Percentiles rank a stretch among this genome's conserved stretches.
Evolutionary conservation across 2,329 filamentous ascomycete genomes (phyloP).

Genomic region (Talaromyces amestolkiae): DNA sequence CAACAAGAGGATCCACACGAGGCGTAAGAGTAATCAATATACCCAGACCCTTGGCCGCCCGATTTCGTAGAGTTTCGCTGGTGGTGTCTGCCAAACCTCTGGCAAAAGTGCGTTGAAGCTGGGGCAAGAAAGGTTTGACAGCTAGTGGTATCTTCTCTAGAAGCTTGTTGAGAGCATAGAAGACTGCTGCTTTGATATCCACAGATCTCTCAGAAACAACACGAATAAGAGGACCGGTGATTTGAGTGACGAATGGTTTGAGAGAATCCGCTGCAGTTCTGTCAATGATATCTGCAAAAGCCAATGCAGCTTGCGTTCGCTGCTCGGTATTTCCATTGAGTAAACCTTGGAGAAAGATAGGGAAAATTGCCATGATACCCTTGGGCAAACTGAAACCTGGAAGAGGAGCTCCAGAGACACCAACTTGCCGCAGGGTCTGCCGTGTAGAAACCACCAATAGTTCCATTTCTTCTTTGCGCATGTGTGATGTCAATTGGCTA

Average conservation of each 20-base stretch:
- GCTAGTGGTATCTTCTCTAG: slow-evolving; percentile 95
- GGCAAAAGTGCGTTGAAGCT: slow-evolving; percentile 94
- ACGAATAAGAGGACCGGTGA: slow-evolving; percentile 94
- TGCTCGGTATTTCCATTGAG: slow-evolving; percentile 96
- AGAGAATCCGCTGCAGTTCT: slow-evolving; percentile 82
- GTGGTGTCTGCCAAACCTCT: slow-evolving; percentile 91
- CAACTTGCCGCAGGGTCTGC: slow-evolving; percentile 81
- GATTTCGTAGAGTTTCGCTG: slow-evolving; percentile 79
- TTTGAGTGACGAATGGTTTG: slow-evolving; percentile 94
- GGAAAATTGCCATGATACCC: slow-evolving; percentile 92
- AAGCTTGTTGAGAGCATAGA: slow-evolving; percentile 90
- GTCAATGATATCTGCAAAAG: slow-evolving; percentile 93
- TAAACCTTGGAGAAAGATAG: slow-evolving; percentile 94
- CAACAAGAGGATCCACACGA: slow-evolving; percentile 88
- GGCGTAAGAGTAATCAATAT: slow-evolving; percentile 95
- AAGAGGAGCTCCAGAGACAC: slow-evolving; percentile 78
- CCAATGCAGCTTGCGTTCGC: slow-evolving; percentile 84
- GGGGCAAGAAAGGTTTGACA: slow-evolving; percentile 93
- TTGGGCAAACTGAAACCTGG: slow-evolving; percentile 89
- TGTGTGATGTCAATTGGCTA: slow-evolving; percentile 78
- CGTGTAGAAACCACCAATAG: slow-evolving; percentile 81
- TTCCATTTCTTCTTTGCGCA: slow-evolving; percentile 98
- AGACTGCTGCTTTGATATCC: slow-evolving; percentile 90
- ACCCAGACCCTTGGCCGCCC: slow-evolving; percentile 89
- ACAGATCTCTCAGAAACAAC: slow-evolving; percentile 95